Base-by-base conservation (phyloP, 768 basidiomycete genomes). In the Xerocomellus intermedius region DNA sequence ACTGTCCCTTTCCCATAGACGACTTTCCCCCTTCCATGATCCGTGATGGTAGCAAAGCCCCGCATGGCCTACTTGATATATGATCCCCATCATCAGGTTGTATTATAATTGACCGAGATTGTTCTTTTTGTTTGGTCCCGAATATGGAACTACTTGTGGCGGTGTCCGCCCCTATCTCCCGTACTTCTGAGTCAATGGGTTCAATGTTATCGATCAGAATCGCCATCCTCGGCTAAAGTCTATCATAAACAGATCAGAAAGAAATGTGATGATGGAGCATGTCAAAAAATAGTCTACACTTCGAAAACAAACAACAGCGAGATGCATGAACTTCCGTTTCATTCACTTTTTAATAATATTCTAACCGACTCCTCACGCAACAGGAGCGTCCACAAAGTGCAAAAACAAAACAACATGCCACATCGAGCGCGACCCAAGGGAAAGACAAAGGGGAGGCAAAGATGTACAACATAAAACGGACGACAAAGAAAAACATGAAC, bases 331-430 rank as follows among this genome's bases (percentile, higher is more conserved):
- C 36, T 17, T 8, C 35, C 16, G 17, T n/a, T n/a, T 38, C 17
- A 38, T 38, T 38, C 17, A 17, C n/a, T 38, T n/a, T 8, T 4
- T 5, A 33, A 14, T 5, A 14, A 30, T 61, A 46, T 55, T 54
- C 48, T 65, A 54, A 32, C 50, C 19, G 54, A 64, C 67, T 52
- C 67, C 66, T 58, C 67, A 64, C 67, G 57, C 66, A 61, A 56
- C 51, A 54, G 56, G 60, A 54, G 50, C 42, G 49, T 57, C 60
- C 64, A 56, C 55, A 54, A 60, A 53, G 48, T 5, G 14, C n/a
- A 42, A 30, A 48, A 36, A 36, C 17, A 50, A 47, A 52, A 52
- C 33, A 55, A 56, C 50, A 58, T 39, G 47, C 50, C 39, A 48
- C 45, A 46, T 56, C 56, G 26, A 55, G 55, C 39, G 49, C 50